A percentile compares a stretch with the other conserved stretches of the same genome.
These are phyloP conservation scores for Wickerhamiella galacta DNA, from an alignment of 805 yeast genomes.

Conservation along the genomic window DNA sequence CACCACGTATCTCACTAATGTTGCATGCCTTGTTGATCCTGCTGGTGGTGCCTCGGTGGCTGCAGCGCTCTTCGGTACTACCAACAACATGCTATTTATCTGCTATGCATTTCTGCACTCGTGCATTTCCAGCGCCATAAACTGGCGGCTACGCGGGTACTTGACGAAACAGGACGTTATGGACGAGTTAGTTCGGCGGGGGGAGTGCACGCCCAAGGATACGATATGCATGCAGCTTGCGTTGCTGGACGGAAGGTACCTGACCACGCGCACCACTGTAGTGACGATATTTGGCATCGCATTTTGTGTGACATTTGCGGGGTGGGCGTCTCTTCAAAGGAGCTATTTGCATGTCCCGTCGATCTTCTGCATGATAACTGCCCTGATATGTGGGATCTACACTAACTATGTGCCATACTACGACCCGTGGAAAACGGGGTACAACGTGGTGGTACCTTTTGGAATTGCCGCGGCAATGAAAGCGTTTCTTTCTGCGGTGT, in stretches of 20 bases:
- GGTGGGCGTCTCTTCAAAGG: neutral
- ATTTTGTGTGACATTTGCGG: slow-evolving; percentile 5
- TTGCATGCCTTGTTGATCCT: slow-evolving; percentile 10
- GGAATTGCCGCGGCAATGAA: slow-evolving; percentile 14
- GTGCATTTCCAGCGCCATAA: slow-evolving; percentile 1
- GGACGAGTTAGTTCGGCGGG: neutral
- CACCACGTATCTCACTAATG: slow-evolving; percentile 11
- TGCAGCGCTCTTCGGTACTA: neutral
- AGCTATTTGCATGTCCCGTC: slow-evolving; percentile 9
- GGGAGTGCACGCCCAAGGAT: slow-evolving; percentile 3
- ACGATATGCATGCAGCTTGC: slow-evolving; percentile 7
- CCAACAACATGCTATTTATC: neutral
- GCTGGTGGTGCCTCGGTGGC: slow-evolving; percentile 14
- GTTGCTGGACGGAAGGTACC: slow-evolving; percentile 8
- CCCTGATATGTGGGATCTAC: slow-evolving; percentile 12
- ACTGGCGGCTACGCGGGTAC: slow-evolving; percentile 3
- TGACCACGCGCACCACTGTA: slow-evolving; percentile 10
- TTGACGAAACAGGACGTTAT: slow-evolving; percentile 1
- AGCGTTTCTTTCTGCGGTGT: slow-evolving; percentile 8
- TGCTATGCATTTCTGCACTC: neutral
- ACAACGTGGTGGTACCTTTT: slow-evolving; percentile 11
- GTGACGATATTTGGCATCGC: slow-evolving; percentile 12
- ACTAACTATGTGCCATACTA: slow-evolving; percentile 16
- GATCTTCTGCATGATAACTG: slow-evolving; percentile 14
- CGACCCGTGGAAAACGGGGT: slow-evolving; percentile 11